These are phyloP conservation scores for Saccharomyces pastorianus DNA, from an alignment of 1,139 yeast genomes.

Conservation along the genomic window DNA sequence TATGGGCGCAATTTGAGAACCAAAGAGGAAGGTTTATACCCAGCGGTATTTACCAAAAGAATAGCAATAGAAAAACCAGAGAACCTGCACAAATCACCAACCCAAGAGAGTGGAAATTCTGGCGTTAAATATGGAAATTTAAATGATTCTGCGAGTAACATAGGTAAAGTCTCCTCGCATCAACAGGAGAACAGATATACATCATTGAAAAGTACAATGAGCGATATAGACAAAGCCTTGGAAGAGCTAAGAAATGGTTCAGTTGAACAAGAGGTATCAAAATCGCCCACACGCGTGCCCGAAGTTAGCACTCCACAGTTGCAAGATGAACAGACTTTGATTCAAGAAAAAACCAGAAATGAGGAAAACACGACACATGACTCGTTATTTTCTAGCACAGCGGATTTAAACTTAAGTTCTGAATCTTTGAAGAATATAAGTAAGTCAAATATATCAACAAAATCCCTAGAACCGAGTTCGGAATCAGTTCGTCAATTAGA, in stretches of 20 bases:
- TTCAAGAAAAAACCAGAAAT: neutral
- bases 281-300: neutral
- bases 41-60: constrained; percentile 69
- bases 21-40: constrained; percentile 75
- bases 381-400: neutral
- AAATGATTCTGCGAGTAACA: constrained; percentile 2
- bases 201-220: constrained; percentile 52
- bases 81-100: neutral
- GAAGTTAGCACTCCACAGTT: neutral
- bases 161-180: constrained; percentile 3
- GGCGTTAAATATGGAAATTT: neutral
- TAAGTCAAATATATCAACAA: neutral
- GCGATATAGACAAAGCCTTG: constrained; percentile 79
- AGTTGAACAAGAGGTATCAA: neutral
- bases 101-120: neutral
- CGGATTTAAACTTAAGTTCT: neutral
- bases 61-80: constrained; percentile 24
- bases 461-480: neutral
- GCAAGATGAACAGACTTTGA: neutral
- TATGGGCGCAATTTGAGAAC: constrained; percentile 73
- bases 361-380: neutral
- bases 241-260: constrained; percentile 51
- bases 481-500: neutral
- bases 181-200: neutral
- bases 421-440: neutral